Conservation (phyloP, 495 filamentous ascomycete genomes). For the Pyrenopolyporus hunteri region DNA sequence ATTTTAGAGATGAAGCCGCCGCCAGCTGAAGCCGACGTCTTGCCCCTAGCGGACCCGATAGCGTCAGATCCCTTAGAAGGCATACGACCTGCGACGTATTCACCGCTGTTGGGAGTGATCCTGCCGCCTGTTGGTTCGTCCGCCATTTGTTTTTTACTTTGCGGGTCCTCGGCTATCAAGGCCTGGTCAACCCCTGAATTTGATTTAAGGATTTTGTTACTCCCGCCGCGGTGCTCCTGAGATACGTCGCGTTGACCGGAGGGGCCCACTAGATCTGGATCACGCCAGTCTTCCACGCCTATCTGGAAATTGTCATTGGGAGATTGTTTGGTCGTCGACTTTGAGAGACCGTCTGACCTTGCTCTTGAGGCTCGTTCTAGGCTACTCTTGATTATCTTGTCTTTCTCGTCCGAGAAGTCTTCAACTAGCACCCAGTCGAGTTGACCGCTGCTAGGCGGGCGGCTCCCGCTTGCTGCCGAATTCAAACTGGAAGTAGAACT, state of each 20-base stretch:
- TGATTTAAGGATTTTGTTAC: slow-evolving; percentile 24
- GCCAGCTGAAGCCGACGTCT: slow-evolving; percentile 29
- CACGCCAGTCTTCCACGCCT: slow-evolving; percentile 91
- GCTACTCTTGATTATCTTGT: slow-evolving; percentile 45
- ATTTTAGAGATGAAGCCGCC: slow-evolving; percentile 51
- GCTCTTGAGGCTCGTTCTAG: slow-evolving; percentile 45
- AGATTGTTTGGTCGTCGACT: slow-evolving; percentile 27
- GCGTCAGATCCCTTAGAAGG: slow-evolving; percentile 35
- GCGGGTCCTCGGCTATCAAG: slow-evolving; percentile 31
- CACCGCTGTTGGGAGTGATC: slow-evolving; percentile 78
- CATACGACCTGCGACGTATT: slow-evolving; percentile 59
- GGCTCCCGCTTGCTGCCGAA: slow-evolving; percentile 46
- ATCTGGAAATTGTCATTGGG: slow-evolving; percentile 80
- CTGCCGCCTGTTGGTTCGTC: slow-evolving; percentile 65
- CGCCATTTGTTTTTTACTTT: slow-evolving; percentile 44
- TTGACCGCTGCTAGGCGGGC: slow-evolving; percentile 82
- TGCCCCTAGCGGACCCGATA: slow-evolving; percentile 35
- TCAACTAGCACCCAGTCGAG: slow-evolving; percentile 77
- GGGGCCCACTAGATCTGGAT: slow-evolving; percentile 71
- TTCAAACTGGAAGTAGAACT: slow-evolving; percentile 50
- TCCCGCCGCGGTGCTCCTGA: slow-evolving; percentile 15
- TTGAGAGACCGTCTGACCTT: slow-evolving; percentile 31
- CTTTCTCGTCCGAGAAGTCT: slow-evolving; percentile 66
- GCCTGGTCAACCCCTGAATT: slow-evolving; percentile 28
- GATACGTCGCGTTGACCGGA: slow-evolving; percentile 30